Evolutionary conservation across 345 rosid species (phyloP).

Genomic region (Psidium guajava): DNA sequence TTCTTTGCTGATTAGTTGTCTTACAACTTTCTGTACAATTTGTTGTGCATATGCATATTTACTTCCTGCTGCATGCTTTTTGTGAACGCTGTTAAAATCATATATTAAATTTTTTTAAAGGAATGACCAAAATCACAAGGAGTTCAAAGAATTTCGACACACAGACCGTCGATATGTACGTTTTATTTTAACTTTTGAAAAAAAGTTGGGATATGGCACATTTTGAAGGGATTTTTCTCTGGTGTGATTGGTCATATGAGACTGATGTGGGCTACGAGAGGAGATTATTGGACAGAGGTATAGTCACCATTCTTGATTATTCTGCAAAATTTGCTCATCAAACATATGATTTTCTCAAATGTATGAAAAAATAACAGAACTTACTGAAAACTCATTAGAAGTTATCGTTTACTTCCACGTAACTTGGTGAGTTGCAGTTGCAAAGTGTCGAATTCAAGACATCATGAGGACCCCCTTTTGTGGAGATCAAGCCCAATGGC

Average conservation of each 20-base stretch:
- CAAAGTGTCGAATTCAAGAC: not conserved
- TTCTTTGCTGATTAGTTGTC: not conserved
- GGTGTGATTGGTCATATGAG: not conserved
- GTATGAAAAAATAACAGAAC: not conserved
- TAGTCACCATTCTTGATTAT: not conserved
- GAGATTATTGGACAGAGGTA: not conserved
- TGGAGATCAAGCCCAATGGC: not conserved
- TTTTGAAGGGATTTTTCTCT: not conserved
- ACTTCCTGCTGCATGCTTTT: too few species aligned
- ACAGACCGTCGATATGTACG: rapidly evolving
- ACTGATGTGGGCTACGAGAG: not conserved
- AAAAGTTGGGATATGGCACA: rapidly evolving
- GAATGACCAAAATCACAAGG: not conserved
- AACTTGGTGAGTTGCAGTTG: not conserved
- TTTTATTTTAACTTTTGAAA: too few species aligned
- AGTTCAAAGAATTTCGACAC: too few species aligned
- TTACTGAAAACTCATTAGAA: not conserved
- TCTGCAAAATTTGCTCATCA: not conserved
- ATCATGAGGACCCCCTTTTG: not conserved
- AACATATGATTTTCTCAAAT: not conserved
- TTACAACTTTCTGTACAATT: not conserved
- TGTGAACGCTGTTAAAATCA: not conserved
- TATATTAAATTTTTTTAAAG: not conserved
- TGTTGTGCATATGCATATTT: not conserved
- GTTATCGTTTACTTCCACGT: not conserved